Evolutionary conservation across 257 asterid species (phyloP), one percentile per base, ranked within the genome.

Genomic region (Solanum rostratum): DNA sequence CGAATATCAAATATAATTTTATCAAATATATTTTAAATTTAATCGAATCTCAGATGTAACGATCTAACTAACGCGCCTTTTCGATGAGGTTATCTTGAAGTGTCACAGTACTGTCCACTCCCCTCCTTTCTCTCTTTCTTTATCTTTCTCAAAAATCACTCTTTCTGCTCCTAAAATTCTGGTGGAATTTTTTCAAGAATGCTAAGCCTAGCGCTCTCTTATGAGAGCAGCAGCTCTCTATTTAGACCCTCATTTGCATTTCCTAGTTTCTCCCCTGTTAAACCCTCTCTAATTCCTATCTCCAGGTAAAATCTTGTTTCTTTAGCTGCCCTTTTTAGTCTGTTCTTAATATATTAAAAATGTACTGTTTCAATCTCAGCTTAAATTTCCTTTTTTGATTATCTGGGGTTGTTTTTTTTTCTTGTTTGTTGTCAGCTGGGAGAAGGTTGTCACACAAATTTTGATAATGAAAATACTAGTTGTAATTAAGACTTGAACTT

Each of bases 131-230:
- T 69, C 10, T 3, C 37, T 45, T 13, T 24, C 81, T 74, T n/a
- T 46, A 73, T 73, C 81, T 73, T 45, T 24, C 60, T 74, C 39
- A 73, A 73, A 43, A 45, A 6, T 50, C 43, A 46, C 14, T 49
- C 0, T 16, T 16, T 27, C 19, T 22, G 59, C 66, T 59, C 39
- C 45, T n/a, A 55, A 55, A 63, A 57, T 33, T 55, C 10, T 55
- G 45, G 53, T 45, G 39, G 2, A 29, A 37, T 1, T 59, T 6
- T 37, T 55, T 22, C 33, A 49, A 84, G 30, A 87, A 89, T 86
- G 89, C 83, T 69, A 79, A 57, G 88, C 69, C 24, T 87, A 55
- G 66, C 68, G 66, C 84, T 89, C 86, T 85, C 89, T 73, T 49
- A 79, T 49, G 86, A 84, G 68, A 62, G 84, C 79, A 78, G 41